Evolutionary conservation across 1,139 yeast species (phyloP).

Genomic region (Meyerozyma smithsonii): DNA sequence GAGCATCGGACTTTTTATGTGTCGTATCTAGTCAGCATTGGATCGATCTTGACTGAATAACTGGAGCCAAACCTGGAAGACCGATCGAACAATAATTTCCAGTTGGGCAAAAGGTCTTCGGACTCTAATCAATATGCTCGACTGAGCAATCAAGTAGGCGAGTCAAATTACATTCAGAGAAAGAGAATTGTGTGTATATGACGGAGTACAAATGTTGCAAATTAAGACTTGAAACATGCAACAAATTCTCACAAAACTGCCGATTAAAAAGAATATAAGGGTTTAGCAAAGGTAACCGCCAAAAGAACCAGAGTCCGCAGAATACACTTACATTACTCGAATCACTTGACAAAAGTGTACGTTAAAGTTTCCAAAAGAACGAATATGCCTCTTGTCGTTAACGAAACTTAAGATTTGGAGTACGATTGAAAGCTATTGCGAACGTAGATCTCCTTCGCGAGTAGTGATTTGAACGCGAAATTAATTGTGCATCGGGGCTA

Average conservation of each 20-base stretch:
- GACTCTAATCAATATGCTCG: not conserved
- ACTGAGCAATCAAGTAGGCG: not conserved
- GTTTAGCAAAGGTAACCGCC: not conserved
- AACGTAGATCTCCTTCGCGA: not conserved
- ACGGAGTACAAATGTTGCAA: not conserved
- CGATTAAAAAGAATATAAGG: not conserved
- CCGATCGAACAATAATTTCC: not conserved
- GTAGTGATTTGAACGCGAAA: not conserved
- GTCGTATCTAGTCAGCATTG: not conserved
- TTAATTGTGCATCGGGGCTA: not conserved
- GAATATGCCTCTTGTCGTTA: not conserved
- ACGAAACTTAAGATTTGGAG: not conserved
- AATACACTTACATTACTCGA: not conserved
- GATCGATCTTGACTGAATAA: not conserved
- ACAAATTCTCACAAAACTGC: not conserved
- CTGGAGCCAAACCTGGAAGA: not conserved
- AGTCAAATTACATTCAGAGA: slow-evolving; percentile 1
- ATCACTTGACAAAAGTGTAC: not conserved
- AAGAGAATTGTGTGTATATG: not conserved
- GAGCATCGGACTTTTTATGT: not conserved
- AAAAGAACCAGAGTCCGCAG: slow-evolving; percentile 1
- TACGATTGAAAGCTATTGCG: not conserved
- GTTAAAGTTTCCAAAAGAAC: not conserved
- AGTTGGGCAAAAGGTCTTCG: not conserved
- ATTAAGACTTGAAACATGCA: not conserved